Evolutionary conservation across 441 rosid species (phyloP), one percentile per base, ranked within the genome.

Genomic region (Mallotus japonicus): DNA sequence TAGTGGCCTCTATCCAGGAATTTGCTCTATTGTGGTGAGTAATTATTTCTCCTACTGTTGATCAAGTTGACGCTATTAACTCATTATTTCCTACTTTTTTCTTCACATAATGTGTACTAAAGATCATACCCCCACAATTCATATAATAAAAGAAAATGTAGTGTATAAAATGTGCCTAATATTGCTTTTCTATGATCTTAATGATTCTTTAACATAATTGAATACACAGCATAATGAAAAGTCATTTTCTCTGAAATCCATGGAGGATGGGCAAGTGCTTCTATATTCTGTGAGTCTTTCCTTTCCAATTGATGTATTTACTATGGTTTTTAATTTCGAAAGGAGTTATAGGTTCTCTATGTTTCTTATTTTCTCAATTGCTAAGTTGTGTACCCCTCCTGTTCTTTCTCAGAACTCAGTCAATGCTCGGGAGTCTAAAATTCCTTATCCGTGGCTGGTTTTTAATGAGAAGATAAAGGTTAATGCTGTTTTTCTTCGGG

Each of bases 391-490:
- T 60, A 37, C 40, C 40, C 40, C 40, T 4, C 40, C 40, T 6
- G 0, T 37, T 37, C 40, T 66, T 72, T 68, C 62, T 62, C 67
- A 95, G 97, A 95, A 90, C 82, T 95, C 99, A 5, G 90, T 87
- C 65, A 95, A 91, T 86, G 90, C 92, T 75, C 85, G 92, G 83
- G 88, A 87, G 65, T 80, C 88, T 49, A 82, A 76, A 81, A 90
- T 93, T 76, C 94, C 97, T 22, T 89, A 85, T 78, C 95, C 99
- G 3, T 93, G 98, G 97, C 86, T 95, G 80, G 89, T 88, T 76
- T 95, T 93, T 85, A 95, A 91, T 61, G 96, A 95, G 87, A 95
- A 95, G 90, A 86, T 95, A 75, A 95, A 90, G 85, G 99, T 95
- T 65, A 91, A 95, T 77, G 85, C 98, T 73, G 83, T 93, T 74